Evolutionary conservation across 805 yeast species (phyloP).

Genomic region (Candida lessepsii): DNA sequence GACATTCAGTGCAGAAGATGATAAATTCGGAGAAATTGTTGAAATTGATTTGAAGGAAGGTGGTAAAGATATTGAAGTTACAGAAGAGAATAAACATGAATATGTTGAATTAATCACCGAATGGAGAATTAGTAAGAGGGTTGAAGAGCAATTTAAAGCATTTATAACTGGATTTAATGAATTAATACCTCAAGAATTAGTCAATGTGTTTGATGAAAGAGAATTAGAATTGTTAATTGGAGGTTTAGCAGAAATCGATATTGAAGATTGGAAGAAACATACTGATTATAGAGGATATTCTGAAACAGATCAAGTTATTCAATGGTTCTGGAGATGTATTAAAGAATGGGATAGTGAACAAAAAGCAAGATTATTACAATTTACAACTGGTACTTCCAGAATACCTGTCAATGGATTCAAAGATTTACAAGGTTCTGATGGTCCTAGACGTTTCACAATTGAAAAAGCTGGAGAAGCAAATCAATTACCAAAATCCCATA

Average conservation of each 20-base stretch:
- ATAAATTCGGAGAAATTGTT: slow-evolving; percentile 89
- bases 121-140: slow-evolving; percentile 92
- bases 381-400: slow-evolving; percentile 98
- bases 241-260: slow-evolving; percentile 96
- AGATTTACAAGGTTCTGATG: slow-evolving; percentile 98
- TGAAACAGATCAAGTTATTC: slow-evolving; percentile 92
- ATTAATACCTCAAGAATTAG: slow-evolving; percentile 93
- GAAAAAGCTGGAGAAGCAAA: slow-evolving; percentile 95
- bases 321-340: slow-evolving; percentile 98
- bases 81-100: slow-evolving; percentile 92
- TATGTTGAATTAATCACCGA: slow-evolving; percentile 93
- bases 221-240: slow-evolving; percentile 96
- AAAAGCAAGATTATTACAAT: slow-evolving; percentile 90
- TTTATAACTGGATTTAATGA: slow-evolving; percentile 97
- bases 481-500: slow-evolving; percentile 95
- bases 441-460: slow-evolving; percentile 97
- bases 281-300: slow-evolving; percentile 98
- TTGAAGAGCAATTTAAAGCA: slow-evolving; percentile 93
- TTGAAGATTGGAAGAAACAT: slow-evolving; percentile 98
- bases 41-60: slow-evolving; percentile 86
- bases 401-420: slow-evolving; percentile 99
- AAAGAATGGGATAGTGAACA: slow-evolving; percentile 95
- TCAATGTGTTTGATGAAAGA: slow-evolving; percentile 95
- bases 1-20: slow-evolving; percentile 88
- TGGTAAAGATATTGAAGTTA: slow-evolving; percentile 87